A percentile compares a stretch with the other conserved stretches of the same genome.
Conservation (phyloP, 106 monocot species). For the Amphibolis antarctica region DNA sequence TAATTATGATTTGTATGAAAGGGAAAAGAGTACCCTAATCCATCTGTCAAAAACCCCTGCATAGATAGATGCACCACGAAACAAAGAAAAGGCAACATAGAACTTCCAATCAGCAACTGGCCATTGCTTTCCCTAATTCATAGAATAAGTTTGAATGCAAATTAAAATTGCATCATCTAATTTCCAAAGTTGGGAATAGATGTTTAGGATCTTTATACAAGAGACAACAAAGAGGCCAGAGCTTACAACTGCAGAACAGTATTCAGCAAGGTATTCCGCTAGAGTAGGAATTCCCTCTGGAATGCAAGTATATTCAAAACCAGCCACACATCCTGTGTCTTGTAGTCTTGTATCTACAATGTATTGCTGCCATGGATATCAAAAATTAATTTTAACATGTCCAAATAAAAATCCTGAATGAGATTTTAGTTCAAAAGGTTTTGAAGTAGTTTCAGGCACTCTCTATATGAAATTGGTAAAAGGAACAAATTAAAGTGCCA, state of each 20-base stretch:
- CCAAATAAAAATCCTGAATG: neutral
- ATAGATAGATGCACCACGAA: slow-evolving; percentile 76
- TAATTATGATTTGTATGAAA: neutral
- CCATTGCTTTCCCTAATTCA: slow-evolving; percentile 71
- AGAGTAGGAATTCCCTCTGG: slow-evolving; percentile 87
- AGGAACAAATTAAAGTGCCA: too few species aligned
- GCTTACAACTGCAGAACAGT: slow-evolving; percentile 81
- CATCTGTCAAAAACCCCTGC: slow-evolving; percentile 92
- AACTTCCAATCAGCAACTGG: slow-evolving; percentile 86
- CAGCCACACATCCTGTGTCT: slow-evolving; percentile 29
- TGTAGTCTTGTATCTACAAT: slow-evolving; percentile 20
- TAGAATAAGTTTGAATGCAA: slow-evolving; percentile 1
- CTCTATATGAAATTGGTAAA: neutral
- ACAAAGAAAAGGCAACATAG: slow-evolving; percentile 90
- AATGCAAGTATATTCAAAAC: slow-evolving; percentile 45
- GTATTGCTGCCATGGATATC: slow-evolving; percentile 42
- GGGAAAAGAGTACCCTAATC: slow-evolving; percentile 48
- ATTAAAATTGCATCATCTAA: neutral
- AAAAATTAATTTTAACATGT: neutral
- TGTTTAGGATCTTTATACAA: neutral
- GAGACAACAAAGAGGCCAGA: neutral
- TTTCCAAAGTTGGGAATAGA: neutral
- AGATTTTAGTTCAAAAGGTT: neutral
- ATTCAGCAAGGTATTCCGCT: slow-evolving; percentile 71
- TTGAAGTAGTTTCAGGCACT: neutral